These are phyloP conservation scores for Monosporascus sp. DNA, from an alignment of 2,329 filamentous ascomycete genomes.

Conservation along the genomic window DNA sequence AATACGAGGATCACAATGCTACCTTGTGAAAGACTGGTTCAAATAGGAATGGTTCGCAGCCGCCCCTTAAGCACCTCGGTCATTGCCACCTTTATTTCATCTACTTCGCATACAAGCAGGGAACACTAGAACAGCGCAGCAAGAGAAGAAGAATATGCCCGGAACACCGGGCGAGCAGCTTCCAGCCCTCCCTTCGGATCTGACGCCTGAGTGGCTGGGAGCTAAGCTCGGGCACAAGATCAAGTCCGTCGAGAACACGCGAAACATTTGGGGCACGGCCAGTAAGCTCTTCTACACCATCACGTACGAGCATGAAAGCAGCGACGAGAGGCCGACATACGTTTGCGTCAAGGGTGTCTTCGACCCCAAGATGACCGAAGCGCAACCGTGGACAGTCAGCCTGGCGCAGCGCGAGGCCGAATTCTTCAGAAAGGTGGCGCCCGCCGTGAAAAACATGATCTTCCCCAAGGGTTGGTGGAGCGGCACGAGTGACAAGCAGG, in stretches of 20 bases:
- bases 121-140: no score
- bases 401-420: constrained; percentile 31
- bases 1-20: no score
- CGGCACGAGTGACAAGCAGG: constrained; percentile 29
- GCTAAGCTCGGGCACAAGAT: constrained; percentile 22
- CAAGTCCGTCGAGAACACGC: constrained; percentile 16
- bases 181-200: constrained; percentile 17
- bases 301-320: constrained; percentile 12
- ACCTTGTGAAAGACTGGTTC: no score
- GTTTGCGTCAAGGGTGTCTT: constrained; percentile 37
- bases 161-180: constrained; percentile 8
- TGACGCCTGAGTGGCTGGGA: constrained; percentile 22
- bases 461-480: constrained; percentile 33
- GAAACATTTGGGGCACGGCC: constrained; percentile 20
- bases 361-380: constrained; percentile 27
- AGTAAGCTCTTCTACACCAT: constrained; percentile 25
- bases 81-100: no score
- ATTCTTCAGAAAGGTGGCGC: constrained; percentile 32
- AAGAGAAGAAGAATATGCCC: no score
- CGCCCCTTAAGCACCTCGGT: no score
- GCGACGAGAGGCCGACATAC: constrained; percentile 13
- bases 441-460: constrained; percentile 24
- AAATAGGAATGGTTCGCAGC: no score
- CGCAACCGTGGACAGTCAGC: constrained; percentile 27
- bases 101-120: no score